Conservation (phyloP, 176 grass and related monocot genomes). For the Saccharum officinarum region DNA sequence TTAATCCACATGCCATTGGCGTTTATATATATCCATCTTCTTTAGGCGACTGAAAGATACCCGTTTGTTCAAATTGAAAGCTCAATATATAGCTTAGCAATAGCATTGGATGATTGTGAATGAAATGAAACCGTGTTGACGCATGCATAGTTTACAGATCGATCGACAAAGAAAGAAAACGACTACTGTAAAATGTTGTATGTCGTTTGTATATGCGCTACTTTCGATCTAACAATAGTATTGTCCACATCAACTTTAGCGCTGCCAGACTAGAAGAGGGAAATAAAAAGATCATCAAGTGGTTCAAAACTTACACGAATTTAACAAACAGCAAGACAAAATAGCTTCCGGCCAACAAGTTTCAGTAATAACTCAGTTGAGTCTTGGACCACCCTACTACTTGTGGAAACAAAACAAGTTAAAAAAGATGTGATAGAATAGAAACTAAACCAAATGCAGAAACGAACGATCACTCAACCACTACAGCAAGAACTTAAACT, state of each 20-base stretch:
- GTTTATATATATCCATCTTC: no score
- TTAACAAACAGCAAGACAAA: background rate
- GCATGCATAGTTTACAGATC: background rate
- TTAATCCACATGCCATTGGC: no score
- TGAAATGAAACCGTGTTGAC: conserved; percentile 1
- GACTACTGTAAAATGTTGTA: background rate
- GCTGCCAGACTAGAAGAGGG: background rate
- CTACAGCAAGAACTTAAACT: background rate
- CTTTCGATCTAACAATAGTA: background rate
- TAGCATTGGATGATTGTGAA: background rate
- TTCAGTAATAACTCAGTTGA: background rate
- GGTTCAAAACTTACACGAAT: background rate
- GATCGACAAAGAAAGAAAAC: background rate
- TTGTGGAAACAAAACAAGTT: background rate
- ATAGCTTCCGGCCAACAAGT: background rate
- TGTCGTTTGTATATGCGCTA: background rate
- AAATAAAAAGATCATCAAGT: background rate
- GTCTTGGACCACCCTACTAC: background rate
- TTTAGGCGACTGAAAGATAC: background rate
- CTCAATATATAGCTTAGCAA: background rate
- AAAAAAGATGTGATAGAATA: background rate
- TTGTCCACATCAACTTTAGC: background rate
- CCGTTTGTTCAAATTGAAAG: background rate
- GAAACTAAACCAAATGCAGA: background rate
- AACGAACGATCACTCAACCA: background rate